Evolutionary conservation across 768 basidiomycete genomes (phyloP), one percentile per base, ranked within the genome.

Genomic region (Flagelloscypha sp.): DNA sequence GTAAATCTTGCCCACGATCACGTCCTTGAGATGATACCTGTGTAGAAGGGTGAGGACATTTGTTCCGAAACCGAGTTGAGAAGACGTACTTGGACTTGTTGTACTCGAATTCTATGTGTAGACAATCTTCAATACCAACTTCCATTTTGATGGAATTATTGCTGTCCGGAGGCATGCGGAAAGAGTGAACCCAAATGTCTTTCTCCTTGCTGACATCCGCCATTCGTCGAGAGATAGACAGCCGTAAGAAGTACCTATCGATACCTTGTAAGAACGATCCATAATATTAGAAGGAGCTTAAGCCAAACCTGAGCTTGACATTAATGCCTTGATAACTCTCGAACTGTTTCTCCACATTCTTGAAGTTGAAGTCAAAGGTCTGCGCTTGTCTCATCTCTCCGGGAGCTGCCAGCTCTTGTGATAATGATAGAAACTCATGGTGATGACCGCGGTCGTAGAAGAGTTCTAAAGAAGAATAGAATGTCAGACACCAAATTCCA

Each of bases 111-210:
- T 97, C 95, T 49, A 98, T 99, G 56, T 98, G 94, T 49, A 98
- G 59, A 57, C 95, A 98, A 53, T 98, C 95, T 56, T 98, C 95
- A 41, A 99, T 99, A 6, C 95, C 95, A 24, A 98, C 95, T 62
- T 97, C 95, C 95, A 99, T 98, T 70, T 94, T 97, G 64, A 98
- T 98, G 27, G 88, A 83, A 56, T 94, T 97, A 58, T 95, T 97
- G 52, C 78, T 86, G 58, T 98, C 95, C 37, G 94, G 92, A 7
- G 94, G 95, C 88, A 97, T 97, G 24, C 93, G 84, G 67, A 84
- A 99, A 3, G 87, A 94, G 57, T 99, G 94, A 3, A 98, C 94
- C 94, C 94, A 98, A 13, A 97, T 54, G 43, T 99, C 95, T 54
- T 70, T 81, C 61, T 98, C 95, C 58, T 94, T 94, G 30, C 74